Evolutionary conservation across 2,329 filamentous ascomycete genomes (phyloP), one percentile per base, ranked within the genome.

Genomic region (Didymosphaeria variabile): DNA sequence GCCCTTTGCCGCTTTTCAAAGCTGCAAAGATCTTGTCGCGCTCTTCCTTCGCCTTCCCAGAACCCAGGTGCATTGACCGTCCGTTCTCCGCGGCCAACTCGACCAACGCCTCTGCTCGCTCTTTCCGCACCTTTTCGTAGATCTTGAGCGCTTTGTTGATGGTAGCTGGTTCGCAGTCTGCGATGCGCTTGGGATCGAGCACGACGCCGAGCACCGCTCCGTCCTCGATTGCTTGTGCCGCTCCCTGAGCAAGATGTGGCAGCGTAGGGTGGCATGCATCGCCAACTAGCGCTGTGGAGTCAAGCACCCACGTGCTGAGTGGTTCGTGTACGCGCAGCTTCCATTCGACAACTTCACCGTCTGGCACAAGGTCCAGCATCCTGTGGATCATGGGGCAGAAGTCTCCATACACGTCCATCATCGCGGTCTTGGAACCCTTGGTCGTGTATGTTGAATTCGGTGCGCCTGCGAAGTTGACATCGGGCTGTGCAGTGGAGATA

Each of bases 331-430:
- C 84, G 29, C 87, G 80, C 47, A 91, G 77, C 65, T 87, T 88
- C 86, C 88, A 91, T 72, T 91, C 88, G 65, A 87, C 86, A 5
- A 91, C 84, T 64, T 88, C 87, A n/a, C 87, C 87, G 49, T 87
- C 84, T 0, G 87, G 87, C 0, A 89, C 87, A 17, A 87, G 79
- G 61, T 87, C 79, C 15, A 90, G 79, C 84, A 90, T 85, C 23
- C 83, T 81, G 62, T 85, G 84, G 2, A 90, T 82, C 71, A 84
- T 83, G 1, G 87, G 87, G 59, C 85, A 88, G 72, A 89, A 91
- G 59, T 86, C 86, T 1, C 73, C 74, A 68, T 85, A 91, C 0
- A 88, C 84, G 1, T 81, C 72, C 64, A 90, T 70, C 87, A 91
- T 90, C 13, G 83, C 83, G 51, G 81, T 77, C 69, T 89, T 90